Evolutionary conservation across 345 rosid species (phyloP).

Genomic region (Physaria fendleri): DNA sequence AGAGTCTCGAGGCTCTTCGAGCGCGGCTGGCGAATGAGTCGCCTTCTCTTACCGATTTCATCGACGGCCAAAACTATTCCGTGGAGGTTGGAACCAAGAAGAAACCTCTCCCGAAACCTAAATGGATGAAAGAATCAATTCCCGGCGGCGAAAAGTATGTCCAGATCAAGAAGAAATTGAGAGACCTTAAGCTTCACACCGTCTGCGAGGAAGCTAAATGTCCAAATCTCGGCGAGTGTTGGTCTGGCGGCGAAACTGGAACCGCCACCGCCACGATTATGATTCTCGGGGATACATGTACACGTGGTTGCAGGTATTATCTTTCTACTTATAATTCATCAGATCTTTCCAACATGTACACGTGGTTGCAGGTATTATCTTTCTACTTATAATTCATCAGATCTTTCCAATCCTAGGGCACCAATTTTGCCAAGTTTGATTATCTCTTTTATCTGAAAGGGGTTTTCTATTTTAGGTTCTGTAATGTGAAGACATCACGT

Average conservation of each 20-base stretch:
- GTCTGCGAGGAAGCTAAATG: constrained; percentile 98
- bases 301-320: constrained; percentile 87
- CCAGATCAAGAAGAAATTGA: constrained; percentile 88
- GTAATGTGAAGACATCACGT: constrained; percentile 93
- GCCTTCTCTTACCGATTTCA: constrained; percentile 60
- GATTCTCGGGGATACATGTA: constrained; percentile 95
- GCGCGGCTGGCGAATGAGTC: constrained; percentile 74
- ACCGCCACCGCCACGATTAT: constrained; percentile 97
- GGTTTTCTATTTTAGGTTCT: constrained; percentile 44
- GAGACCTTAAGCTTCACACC: constrained; percentile 90
- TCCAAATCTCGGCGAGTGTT: constrained; percentile 94
- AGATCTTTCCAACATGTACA: not conserved
- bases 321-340: not conserved
- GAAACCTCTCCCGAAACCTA: constrained; percentile 93
- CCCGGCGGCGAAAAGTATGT: constrained; percentile 96
- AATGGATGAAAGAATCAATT: constrained; percentile 92
- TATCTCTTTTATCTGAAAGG: not conserved
- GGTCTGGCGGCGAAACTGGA: constrained; percentile 99
- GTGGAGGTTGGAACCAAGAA: constrained; percentile 95
- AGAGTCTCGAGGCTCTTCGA: constrained; percentile 68
- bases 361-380: constrained; percentile 78
- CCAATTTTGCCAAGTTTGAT: not conserved
- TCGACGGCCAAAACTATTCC: constrained; percentile 52
- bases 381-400: not conserved
- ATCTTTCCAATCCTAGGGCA: constrained; percentile 2